Evolutionary conservation across 73 alveolate species (phyloP).

Genomic region (Paramecium biaurelia): DNA sequence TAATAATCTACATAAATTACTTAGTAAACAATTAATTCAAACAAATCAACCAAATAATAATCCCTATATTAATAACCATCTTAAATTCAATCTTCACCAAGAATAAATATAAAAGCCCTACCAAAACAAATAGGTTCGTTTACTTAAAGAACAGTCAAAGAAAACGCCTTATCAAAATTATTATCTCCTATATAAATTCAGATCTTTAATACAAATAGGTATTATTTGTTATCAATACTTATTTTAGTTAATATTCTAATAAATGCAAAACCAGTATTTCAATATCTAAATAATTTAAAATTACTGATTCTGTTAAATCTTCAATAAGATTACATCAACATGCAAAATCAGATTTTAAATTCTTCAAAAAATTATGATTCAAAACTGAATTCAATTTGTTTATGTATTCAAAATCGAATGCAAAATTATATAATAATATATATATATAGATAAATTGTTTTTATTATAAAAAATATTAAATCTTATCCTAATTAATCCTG

Average conservation of each 20-base stretch:
- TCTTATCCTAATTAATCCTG: too few relatives aligned
- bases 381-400: neutral
- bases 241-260: neutral
- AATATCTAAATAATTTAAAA: neutral
- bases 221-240: neutral
- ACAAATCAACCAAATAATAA: neutral
- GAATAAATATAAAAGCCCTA: neutral
- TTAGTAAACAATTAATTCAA: neutral
- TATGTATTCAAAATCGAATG: neutral
- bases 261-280: slow-evolving; percentile 13
- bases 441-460: too few relatives aligned
- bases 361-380: slow-evolving; percentile 6
- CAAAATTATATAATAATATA: too few relatives aligned
- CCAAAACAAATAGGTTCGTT: neutral
- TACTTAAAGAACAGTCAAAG: slow-evolving; percentile 8
- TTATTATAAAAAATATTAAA: too few relatives aligned
- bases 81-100: slow-evolving; percentile 19
- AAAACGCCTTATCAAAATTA: neutral
- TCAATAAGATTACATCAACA: neutral
- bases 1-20: neutral
- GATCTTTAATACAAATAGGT: neutral
- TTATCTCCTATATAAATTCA: neutral
- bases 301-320: neutral
- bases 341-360: slow-evolving; percentile 11
- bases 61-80: neutral